phyloP scores from a whole-genome alignment of 2,329 filamentous ascomycete species.

The Aspergillus hortae region DNA sequence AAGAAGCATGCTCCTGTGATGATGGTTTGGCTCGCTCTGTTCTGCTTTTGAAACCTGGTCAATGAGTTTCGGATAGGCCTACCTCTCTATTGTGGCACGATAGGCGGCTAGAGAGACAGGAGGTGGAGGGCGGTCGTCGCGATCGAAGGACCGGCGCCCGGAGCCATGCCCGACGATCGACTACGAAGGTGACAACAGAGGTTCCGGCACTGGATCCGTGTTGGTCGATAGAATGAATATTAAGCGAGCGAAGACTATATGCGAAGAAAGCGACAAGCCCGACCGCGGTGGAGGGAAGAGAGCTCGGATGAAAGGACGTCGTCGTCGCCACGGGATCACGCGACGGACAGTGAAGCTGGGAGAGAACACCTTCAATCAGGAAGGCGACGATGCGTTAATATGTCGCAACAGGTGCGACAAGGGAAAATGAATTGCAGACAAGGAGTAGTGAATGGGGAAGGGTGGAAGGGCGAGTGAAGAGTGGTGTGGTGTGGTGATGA shows the following conservation, averaged over 20 bases:
- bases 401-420: background rate
- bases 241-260: background rate
- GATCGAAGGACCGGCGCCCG: constrained; percentile 4
- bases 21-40: background rate
- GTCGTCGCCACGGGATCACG: constrained; percentile 8
- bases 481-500: constrained; percentile 10
- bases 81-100: background rate
- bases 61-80: background rate
- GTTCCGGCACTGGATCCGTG: background rate
- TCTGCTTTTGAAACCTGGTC: background rate
- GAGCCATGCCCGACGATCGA: constrained; percentile 16
- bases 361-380: background rate
- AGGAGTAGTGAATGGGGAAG: background rate
- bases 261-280: background rate
- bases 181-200: constrained; percentile 2
- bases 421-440: background rate
- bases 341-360: constrained; percentile 3
- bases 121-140: constrained; percentile 1
- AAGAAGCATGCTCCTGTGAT: constrained; percentile 41
- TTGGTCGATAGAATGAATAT: background rate
- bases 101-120: background rate
- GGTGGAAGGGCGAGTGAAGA: constrained; percentile 1
- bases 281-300: background rate
- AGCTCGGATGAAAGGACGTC: background rate
- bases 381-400: background rate